Evolutionary conservation across 805 yeast genomes (phyloP).

Genomic region (Yarrowia deformans): DNA sequence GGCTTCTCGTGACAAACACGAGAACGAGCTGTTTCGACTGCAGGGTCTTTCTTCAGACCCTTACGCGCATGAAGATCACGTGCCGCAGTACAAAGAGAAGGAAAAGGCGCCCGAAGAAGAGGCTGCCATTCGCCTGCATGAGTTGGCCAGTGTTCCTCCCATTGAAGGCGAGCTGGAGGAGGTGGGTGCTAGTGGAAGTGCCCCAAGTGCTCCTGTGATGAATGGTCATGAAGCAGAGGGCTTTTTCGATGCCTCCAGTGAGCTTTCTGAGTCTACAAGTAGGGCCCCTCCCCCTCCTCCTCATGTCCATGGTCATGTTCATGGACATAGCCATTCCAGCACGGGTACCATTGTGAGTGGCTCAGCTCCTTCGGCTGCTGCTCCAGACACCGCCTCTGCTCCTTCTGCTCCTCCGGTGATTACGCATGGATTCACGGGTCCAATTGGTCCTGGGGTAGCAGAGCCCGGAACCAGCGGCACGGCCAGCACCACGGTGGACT

Average conservation of each 20-base stretch:
- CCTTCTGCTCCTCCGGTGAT: conserved; percentile 12
- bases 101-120: conserved; percentile 24
- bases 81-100: conserved; percentile 35
- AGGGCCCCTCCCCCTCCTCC: not conserved
- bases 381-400: too few relatives aligned
- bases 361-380: not conserved
- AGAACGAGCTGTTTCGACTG: conserved; percentile 8
- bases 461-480: not conserved
- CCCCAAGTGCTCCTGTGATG: conserved; percentile 14
- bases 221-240: not conserved
- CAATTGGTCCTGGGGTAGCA: not conserved
- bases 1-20: conserved; percentile 13
- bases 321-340: conserved; percentile 13
- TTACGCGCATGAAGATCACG: conserved; percentile 19
- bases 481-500: conserved; percentile 15
- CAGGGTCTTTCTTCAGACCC: conserved; percentile 23
- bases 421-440: conserved; percentile 22
- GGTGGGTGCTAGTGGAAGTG: not conserved
- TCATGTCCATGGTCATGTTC: not conserved
- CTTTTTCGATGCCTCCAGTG: conserved; percentile 9
- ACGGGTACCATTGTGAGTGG: not conserved
- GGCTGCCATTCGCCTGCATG: conserved; percentile 2
- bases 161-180: not conserved
- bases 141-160: conserved; percentile 24
- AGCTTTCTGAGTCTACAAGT: not conserved